phyloP scores from a whole-genome alignment of 768 basidiomycete species.

The Hericium erinaceus region DNA sequence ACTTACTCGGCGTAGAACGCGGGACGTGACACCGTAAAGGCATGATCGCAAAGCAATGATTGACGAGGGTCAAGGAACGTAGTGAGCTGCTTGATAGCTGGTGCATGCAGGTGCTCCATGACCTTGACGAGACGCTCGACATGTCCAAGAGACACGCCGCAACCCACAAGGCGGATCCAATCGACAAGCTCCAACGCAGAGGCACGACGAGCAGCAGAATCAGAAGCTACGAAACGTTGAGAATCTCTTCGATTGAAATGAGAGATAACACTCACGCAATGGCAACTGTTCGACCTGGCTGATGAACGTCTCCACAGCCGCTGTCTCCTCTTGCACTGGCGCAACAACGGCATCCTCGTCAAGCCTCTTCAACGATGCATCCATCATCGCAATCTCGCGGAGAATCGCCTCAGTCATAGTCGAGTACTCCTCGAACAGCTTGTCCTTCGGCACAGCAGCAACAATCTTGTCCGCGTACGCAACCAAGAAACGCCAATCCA shows the following conservation, averaged over 20 bases:
- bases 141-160: conserved; percentile 25
- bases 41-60: conserved; percentile 27
- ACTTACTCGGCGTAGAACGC: not conserved
- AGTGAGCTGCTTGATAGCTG: conserved; percentile 33
- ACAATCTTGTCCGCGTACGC: conserved; percentile 29
- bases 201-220: conserved; percentile 18
- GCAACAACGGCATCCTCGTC: conserved; percentile 5
- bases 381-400: conserved; percentile 36
- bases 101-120: conserved; percentile 32
- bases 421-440: conserved; percentile 24
- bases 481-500: conserved; percentile 30
- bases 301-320: conserved; percentile 35
- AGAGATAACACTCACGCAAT: conserved; percentile 28
- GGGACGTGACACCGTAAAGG: not conserved
- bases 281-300: conserved; percentile 30
- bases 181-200: conserved; percentile 54
- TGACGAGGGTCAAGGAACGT: conserved; percentile 35
- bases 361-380: conserved; percentile 26
- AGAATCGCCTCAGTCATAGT: conserved; percentile 26
- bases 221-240: not conserved
- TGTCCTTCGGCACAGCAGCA: conserved; percentile 19
- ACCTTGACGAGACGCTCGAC: conserved; percentile 31
- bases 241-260: not conserved
- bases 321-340: not conserved
- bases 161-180: conserved; percentile 43